Evolutionary conservation across 768 basidiomycete genomes (phyloP).

Genomic region (Cyclocybe cylindracea): DNA sequence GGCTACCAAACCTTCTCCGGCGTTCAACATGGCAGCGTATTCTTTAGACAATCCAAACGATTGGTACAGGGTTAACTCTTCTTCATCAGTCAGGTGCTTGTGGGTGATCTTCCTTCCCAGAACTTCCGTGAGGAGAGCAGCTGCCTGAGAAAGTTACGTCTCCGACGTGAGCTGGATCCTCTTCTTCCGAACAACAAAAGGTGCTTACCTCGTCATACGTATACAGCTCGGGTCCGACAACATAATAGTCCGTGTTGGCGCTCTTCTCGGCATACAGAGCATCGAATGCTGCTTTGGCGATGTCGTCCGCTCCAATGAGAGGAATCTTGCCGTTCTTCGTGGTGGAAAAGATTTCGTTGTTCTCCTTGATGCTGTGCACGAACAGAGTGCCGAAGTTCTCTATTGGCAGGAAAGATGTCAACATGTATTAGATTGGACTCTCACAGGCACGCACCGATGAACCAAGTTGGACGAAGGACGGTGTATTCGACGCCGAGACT

Average conservation of each 20-base stretch:
- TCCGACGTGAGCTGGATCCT: not conserved
- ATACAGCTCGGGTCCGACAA: constrained; percentile 28
- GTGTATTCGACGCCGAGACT: constrained; percentile 21
- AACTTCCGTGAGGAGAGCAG: constrained; percentile 5
- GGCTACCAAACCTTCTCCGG: constrained; percentile 14
- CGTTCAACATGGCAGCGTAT: constrained; percentile 13
- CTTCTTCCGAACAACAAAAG: not conserved
- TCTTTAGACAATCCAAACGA: constrained; percentile 4
- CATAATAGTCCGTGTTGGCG: constrained; percentile 7
- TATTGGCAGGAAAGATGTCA: not conserved
- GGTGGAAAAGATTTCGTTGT: constrained; percentile 13
- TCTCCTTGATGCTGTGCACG: constrained; percentile 3
- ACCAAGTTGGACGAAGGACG: constrained; percentile 25
- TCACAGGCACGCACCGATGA: constrained; percentile 7
- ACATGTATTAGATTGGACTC: constrained; percentile 1
- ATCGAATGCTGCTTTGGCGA: constrained; percentile 26
- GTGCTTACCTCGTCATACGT: constrained; percentile 23
- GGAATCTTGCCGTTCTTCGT: constrained; percentile 20
- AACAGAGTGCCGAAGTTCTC: constrained; percentile 19
- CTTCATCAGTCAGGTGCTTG: constrained; percentile 9
- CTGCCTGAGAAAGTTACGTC: not conserved
- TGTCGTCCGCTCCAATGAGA: constrained; percentile 26
- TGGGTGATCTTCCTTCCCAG: constrained; percentile 17
- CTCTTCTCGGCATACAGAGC: constrained; percentile 17
- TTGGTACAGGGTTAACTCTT: not conserved